Base-by-base conservation (phyloP, 768 basidiomycete species). In the Clitopilus passeckerianus region DNA sequence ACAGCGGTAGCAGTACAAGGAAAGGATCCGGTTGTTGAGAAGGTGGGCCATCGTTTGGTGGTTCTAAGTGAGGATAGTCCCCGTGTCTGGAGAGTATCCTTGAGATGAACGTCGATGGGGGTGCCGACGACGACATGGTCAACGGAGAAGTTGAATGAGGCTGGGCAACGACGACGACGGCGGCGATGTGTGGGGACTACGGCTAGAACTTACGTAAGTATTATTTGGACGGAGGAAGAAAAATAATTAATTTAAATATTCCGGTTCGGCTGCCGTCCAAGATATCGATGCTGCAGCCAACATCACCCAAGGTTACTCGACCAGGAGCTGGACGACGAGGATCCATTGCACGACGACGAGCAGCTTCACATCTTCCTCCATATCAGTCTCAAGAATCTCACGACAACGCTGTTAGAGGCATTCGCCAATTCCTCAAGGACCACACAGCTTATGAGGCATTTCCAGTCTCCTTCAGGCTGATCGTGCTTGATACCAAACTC, bases 381-480 rank as follows among this genome's bases (percentile, higher is more conserved):
- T 78, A 80, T 60, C 72, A 77, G 0, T 76, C 72, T 8, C 75
- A 78, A 59, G 90, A 91, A 44, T 72, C 78, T n/a, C 90, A 93
- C 68, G 84, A 91, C 60, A 75, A 80, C 5, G 89, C 90, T 23
- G 71, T 93, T 59, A 69, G 76, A 59, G 75, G 82, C 58, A 94
- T 99, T 67, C 82, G 96, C 56, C 74, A 74, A 56, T 92, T 94
- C 74, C 86, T 98, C 75, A 90, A 85, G 67, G 84, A 88, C 59
- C 86, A 92, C 67, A 91, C 87, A 16, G 87, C 88, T 64, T 99
- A 98, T 76, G 96, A 98, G 73, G 94, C 96, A 33, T 95, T 99
- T 67, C 97, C 97, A 23, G 93, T 98, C 76, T 91, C 87, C 73
- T 99, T 95, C 76, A 82, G 96, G 66, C 82, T 98, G 67, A 98